Evolutionary conservation across 805 yeast species (phyloP).

Genomic region (Candida schatavii): DNA sequence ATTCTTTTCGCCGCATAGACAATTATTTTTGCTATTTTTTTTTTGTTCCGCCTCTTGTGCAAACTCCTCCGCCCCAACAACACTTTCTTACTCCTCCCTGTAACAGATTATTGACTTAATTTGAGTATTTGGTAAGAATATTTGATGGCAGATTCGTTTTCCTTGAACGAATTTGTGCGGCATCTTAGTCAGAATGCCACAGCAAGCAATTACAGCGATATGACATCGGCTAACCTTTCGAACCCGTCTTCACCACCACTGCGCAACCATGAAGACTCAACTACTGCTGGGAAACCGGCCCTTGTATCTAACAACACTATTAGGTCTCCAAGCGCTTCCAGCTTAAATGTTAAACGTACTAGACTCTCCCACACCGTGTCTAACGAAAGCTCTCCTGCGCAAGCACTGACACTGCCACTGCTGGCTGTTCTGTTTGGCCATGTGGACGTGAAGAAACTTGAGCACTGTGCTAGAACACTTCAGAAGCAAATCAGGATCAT

Average conservation of each 20-base stretch:
- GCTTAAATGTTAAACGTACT: neutral
- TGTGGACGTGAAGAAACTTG: slow-evolving; percentile 38
- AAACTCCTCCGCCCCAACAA: neutral
- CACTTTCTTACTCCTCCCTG: neutral
- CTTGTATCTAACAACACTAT: neutral
- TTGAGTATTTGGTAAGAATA: neutral
- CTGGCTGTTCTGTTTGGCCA: slow-evolving; percentile 19
- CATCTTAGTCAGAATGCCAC: slow-evolving; percentile 6
- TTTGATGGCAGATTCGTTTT: slow-evolving; percentile 5
- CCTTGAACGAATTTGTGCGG: slow-evolving; percentile 4
- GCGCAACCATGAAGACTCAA: too few species aligned
- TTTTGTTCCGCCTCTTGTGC: too few species aligned
- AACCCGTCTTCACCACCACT: too few species aligned
- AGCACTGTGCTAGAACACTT: slow-evolving; percentile 38
- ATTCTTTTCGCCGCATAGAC: too few species aligned
- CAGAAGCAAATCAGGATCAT: slow-evolving; percentile 52
- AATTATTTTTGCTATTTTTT: too few species aligned
- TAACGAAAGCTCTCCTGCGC: neutral
- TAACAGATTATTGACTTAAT: neutral
- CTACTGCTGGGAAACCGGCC: too few species aligned
- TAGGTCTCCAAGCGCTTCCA: slow-evolving; percentile 1
- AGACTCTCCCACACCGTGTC: neutral
- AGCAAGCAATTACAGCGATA: slow-evolving; percentile 3
- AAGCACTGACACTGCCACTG: too few species aligned
- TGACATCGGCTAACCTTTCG: slow-evolving; percentile 1